Base-by-base conservation (phyloP, 805 yeast species). In the Tetrapisispora pingtungensis region DNA sequence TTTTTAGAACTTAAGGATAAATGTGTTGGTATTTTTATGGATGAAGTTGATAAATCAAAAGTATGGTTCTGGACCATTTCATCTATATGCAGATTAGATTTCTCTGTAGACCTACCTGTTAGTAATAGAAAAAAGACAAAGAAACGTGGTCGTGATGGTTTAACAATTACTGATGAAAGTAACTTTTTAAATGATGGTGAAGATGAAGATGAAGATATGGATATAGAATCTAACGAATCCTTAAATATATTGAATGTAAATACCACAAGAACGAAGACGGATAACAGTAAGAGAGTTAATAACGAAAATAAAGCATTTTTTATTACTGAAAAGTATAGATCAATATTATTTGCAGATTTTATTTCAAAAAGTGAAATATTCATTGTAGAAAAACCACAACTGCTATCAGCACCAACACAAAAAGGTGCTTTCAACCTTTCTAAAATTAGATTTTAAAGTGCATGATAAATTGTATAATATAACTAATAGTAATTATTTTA, bases 41-140 rank as follows among this genome's bases (percentile, higher is more conserved):
- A 77, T 42, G 61, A 60, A 10, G 56, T 60, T 3, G 62, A 65
- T 30, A 51, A 64, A 1, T 55, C 66, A 30, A 70, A 76, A 45
- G 66, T 83, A 14, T 90, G 96, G 96, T 64, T 87, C n/a, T 88
- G 85, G 76, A 95, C 96, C 1, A 72, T 84, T 18, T 75, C 75
- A 42, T 90, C 96, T 95, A 52, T 89, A 14, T 75, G 82, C 4
- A 84, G 75, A 59, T 73, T 90, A 41, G 90, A 90, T 61, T 64
- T 84, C 50, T 61, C 72, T 8, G 58, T 70, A 43, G 76, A 81
- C 55, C 61, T 80, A 42, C 82, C 85, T 13, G 62, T 72, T 43
- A 61, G 50, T 32, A 59, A 52, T 14, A 49, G 58, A 34, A 63
- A 55, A 55, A 58, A 58, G 32, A 50, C 58, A 13, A 62, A 59